phyloP scores from a whole-genome alignment of 2,329 filamentous ascomycete genomes.

The Drechmeria coniospora region DNA sequence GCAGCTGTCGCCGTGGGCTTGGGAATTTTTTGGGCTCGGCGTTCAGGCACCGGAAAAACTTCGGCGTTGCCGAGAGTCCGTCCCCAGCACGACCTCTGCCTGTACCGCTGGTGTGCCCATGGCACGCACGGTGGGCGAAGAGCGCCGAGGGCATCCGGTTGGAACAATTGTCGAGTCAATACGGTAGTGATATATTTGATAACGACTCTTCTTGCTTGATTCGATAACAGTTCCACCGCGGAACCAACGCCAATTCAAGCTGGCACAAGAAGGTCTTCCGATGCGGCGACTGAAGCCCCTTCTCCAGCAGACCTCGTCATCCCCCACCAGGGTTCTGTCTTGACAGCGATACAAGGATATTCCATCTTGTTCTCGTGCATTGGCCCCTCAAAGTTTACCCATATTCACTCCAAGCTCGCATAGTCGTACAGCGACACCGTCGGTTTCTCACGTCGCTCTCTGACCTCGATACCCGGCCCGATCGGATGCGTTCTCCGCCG shows the following conservation, averaged over 20 bases:
- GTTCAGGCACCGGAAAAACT: constrained; percentile 22
- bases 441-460: constrained; percentile 46
- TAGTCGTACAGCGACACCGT: constrained; percentile 47
- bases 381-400: background rate
- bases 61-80: too few species aligned
- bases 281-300: too few species aligned
- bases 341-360: too few species aligned
- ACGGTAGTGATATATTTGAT: background rate
- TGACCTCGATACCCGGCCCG: constrained; percentile 71
- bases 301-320: too few species aligned
- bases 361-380: background rate
- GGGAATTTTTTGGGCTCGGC: constrained; percentile 14
- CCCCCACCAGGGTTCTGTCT: too few species aligned
- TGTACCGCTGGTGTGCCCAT: too few species aligned
- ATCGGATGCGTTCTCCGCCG: constrained; percentile 50
- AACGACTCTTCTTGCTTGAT: background rate
- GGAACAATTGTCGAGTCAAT: background rate
- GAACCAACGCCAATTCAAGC: too few species aligned
- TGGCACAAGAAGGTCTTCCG: too few species aligned
- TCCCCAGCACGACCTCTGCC: too few species aligned
- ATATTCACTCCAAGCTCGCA: constrained; percentile 46
- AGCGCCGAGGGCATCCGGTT: background rate
- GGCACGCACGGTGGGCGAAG: constrained; percentile 3
- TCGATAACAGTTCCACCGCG: background rate
- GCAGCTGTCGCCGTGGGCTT: constrained; percentile 2